Conservation (phyloP, 495 filamentous ascomycete species). For the Penicillium daleae region DNA sequence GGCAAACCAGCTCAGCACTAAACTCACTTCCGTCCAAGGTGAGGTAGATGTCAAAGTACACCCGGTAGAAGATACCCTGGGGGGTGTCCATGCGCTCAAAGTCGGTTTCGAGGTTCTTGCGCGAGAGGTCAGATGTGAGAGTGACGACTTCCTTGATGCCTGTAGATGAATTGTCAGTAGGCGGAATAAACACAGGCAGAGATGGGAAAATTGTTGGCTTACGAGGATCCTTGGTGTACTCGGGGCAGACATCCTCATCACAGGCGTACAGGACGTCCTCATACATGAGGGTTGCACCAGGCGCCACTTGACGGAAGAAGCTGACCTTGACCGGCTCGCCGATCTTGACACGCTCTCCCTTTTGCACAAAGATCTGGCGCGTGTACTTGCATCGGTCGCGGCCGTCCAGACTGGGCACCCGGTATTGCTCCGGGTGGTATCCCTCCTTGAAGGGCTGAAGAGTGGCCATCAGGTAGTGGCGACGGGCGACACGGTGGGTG, state of each 20-base stretch:
- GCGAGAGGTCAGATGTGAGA: constrained; percentile 91
- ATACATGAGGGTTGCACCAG: constrained; percentile 97
- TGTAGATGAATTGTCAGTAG: constrained; percentile 38
- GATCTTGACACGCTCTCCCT: constrained; percentile 98
- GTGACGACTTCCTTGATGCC: constrained; percentile 99
- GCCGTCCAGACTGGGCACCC: constrained; percentile 92
- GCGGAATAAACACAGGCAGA: background rate
- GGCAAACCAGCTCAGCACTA: constrained; percentile 96
- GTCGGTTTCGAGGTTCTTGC: constrained; percentile 98
- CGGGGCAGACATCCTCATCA: constrained; percentile 96
- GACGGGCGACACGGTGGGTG: constrained; percentile 95
- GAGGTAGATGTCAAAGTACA: constrained; percentile 82
- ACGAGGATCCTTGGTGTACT: constrained; percentile 99
- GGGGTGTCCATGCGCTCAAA: constrained; percentile 99
- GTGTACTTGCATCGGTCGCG: constrained; percentile 99
- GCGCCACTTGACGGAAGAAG: constrained; percentile 97
- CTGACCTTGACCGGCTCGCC: constrained; percentile 98
- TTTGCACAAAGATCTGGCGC: constrained; percentile 97
- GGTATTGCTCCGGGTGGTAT: constrained; percentile 96
- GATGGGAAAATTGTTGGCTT: constrained; percentile 48
- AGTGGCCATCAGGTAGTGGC: constrained; percentile 99
- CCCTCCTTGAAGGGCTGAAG: constrained; percentile 98
- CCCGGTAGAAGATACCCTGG: constrained; percentile 95
- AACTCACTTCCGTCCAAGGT: constrained; percentile 97
- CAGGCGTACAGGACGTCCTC: constrained; percentile 98